Conservation (phyloP, 179 eudicot species). For the Beta macrorhiza region DNA sequence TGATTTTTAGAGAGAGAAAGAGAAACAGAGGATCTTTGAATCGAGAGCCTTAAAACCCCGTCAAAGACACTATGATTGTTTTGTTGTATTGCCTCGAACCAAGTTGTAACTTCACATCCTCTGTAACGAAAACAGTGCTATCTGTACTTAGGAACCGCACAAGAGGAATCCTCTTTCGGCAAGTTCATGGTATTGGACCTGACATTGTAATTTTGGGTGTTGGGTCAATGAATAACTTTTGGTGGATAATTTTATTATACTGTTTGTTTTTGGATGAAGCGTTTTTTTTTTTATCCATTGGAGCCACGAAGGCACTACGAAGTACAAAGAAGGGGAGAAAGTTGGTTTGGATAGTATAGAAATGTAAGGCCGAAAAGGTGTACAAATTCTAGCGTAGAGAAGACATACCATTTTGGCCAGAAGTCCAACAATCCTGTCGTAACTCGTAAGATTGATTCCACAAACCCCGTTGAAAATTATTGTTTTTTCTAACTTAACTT, state of each 20-base stretch:
- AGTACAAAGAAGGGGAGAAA: no score
- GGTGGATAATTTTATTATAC: not conserved
- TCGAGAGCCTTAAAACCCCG: no score
- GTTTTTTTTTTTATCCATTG: no score
- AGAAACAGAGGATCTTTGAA: no score
- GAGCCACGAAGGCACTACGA: no score
- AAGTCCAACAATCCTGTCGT: conserved; percentile 45
- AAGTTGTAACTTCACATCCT: not conserved
- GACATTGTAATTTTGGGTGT: conserved; percentile 22
- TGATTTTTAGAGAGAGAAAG: no score
- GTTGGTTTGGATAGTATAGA: conserved; percentile 10
- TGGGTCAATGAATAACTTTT: conserved; percentile 14
- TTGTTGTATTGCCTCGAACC: not conserved
- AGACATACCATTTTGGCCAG: conserved; percentile 55
- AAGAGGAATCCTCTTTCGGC: conserved; percentile 18
- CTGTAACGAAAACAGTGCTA: conserved; percentile 14
- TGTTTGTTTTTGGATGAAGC: not conserved
- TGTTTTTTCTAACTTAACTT: no score
- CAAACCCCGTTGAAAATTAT: not conserved
- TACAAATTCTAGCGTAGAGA: conserved; percentile 48
- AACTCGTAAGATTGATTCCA: conserved; percentile 58
- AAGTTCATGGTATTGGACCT: conserved; percentile 26
- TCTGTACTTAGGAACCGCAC: conserved; percentile 31
- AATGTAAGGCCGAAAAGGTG: conserved; percentile 53
- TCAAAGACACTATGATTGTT: no score